These are phyloP conservation scores for Pseudophaeomoniella oleicola DNA, from an alignment of 2,329 filamentous ascomycete species.

Conservation along the genomic window DNA sequence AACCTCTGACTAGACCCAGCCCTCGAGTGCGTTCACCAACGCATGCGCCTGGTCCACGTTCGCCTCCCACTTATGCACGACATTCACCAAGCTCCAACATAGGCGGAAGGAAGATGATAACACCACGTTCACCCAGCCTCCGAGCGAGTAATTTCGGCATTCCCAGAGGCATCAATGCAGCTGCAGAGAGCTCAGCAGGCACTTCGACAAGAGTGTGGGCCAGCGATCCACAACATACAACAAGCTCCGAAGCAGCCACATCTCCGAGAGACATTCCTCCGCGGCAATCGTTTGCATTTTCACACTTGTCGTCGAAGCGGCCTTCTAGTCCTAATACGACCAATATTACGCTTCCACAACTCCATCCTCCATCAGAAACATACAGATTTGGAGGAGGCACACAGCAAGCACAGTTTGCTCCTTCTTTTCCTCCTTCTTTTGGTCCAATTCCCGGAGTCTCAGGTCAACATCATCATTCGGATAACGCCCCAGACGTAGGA, in stretches of 20 bases:
- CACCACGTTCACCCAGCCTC: constrained; percentile 39
- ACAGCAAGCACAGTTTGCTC: not conserved
- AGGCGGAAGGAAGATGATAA: constrained; percentile 34
- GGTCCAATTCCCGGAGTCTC: not conserved
- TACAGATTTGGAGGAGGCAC: not conserved
- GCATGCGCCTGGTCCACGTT: not conserved
- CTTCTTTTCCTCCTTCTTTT: not conserved
- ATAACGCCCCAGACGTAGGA: not conserved
- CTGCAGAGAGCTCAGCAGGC: too few relatives aligned
- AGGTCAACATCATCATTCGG: not conserved
- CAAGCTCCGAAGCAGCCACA: constrained; percentile 1
- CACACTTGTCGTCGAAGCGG: not conserved
- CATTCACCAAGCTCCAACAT: constrained; percentile 1
- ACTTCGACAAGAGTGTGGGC: too few relatives aligned
- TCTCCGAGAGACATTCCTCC: not conserved
- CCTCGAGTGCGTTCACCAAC: not conserved
- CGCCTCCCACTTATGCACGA: not conserved
- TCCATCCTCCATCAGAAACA: not conserved
- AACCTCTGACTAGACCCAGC: not conserved
- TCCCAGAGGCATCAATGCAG: not conserved
- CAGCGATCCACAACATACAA: too few relatives aligned
- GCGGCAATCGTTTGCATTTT: not conserved
- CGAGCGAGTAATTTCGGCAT: constrained; percentile 20
- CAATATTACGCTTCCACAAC: not conserved
- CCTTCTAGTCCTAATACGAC: not conserved